Base-by-base conservation (phyloP, 805 yeast species). In the Sungouiella thailandica region DNA sequence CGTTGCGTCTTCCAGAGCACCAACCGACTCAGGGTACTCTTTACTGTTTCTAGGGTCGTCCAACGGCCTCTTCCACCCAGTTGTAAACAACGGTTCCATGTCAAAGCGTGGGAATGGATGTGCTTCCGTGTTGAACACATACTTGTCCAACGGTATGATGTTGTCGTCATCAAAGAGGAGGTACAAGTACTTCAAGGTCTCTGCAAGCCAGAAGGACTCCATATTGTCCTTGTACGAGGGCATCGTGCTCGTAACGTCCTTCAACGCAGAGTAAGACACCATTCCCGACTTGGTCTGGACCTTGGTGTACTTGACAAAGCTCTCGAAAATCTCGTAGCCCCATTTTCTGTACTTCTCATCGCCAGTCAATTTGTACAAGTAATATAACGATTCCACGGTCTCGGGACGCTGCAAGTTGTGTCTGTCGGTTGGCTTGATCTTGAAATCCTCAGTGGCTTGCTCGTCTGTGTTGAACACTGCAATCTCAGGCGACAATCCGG, bases 141-240 rank as follows among this genome's bases (percentile, higher is more conserved):
- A 72, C 37, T 78, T 61, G 29, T 74, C 75, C 46, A 88, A 62
- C 19, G 89, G 87, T 43, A 83, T 60, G 35, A 76, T 69, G 41
- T 72, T 66, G 12, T 69, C 68, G 46, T 77, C 78, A 44, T 84
- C 93, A 59, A 47, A 47, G 28, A 47, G 36, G 31, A 47, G 40
- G 39, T 46, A 46, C 25, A 88, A 65, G 58, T 88, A 89, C 58
- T 89, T 89, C 53, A 89, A 70, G 3, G 97, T 89, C 57, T 89
- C 96, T 2, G 96, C 89, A 32, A 85, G 68, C 97, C 97, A 89
- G 67, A 86, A 87, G 14, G 94, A 81, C 59, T 88, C 96, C 76
- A 84, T 75, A 52, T 84, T 85, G 57, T 89, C 93, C 34, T 71
- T 60, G 41, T 55, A 56, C 14, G 53, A 50, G 3, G 89, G 78